phyloP scores from a whole-genome alignment of 2,329 filamentous ascomycete genomes.

The Clarireedia homoeocarpa region DNA sequence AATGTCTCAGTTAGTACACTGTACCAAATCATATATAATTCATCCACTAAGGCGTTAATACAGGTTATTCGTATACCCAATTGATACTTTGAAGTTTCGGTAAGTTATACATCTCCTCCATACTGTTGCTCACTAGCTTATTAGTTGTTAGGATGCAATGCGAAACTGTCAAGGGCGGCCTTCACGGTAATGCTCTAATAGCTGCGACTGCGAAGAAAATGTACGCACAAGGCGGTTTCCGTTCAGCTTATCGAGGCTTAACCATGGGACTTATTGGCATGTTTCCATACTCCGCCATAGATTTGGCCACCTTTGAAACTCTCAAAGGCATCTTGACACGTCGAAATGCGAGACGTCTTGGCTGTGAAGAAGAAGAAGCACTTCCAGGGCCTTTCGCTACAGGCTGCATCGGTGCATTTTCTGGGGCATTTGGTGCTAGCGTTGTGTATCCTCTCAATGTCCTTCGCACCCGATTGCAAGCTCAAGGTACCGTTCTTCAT shows the following conservation, averaged over 20 bases:
- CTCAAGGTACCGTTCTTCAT: conserved; percentile 89
- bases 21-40: not conserved
- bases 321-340: conserved; percentile 68
- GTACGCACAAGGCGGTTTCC: conserved; percentile 66
- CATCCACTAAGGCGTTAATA: conserved; percentile 9
- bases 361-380: conserved; percentile 77
- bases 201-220: conserved; percentile 78
- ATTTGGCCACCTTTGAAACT: conserved; percentile 91
- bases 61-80: conserved; percentile 75
- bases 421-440: conserved; percentile 86
- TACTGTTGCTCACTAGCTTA: conserved; percentile 11
- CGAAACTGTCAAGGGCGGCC: conserved; percentile 79
- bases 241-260: conserved; percentile 81
- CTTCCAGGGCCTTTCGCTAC: conserved; percentile 74
- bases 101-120: conserved; percentile 10
- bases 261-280: conserved; percentile 92
- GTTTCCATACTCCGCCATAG: conserved; percentile 96
- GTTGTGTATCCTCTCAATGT: conserved; percentile 94
- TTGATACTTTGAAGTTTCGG: conserved; percentile 50
- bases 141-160: conserved; percentile 61
- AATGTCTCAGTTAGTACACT: conserved; percentile 68
- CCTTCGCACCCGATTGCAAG: conserved; percentile 83
- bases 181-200: conserved; percentile 76
- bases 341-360: conserved; percentile 59
- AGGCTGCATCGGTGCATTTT: conserved; percentile 82